Conservation (phyloP, 2,329 filamentous ascomycete genomes). For the Byssoonygena ceratinophila region DNA sequence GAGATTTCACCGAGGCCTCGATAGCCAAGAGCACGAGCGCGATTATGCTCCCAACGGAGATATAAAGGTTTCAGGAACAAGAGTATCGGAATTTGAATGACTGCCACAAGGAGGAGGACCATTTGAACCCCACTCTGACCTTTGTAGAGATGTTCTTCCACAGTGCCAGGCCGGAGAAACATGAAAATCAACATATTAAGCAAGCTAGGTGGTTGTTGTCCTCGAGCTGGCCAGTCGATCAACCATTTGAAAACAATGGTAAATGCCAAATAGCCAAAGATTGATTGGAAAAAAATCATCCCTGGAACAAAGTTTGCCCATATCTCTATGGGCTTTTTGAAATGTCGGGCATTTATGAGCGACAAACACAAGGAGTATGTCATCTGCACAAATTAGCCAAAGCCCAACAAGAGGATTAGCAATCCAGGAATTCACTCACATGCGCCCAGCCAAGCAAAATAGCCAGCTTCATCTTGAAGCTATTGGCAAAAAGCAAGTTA, state of each 20-base stretch:
- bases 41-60: constrained; percentile 87
- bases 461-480: constrained; percentile 99
- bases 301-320: constrained; percentile 96
- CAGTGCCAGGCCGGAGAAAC: constrained; percentile 78
- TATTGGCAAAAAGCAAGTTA: constrained; percentile 90
- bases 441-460: constrained; percentile 95
- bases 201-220: constrained; percentile 65
- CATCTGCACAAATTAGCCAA: constrained; percentile 48
- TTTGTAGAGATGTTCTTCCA: constrained; percentile 59
- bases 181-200: constrained; percentile 99
- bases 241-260: constrained; percentile 97
- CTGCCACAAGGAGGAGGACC: constrained; percentile 66
- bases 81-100: constrained; percentile 77
- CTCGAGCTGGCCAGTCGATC: constrained; percentile 66
- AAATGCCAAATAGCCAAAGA: constrained; percentile 91
- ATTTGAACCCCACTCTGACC: constrained; percentile 70
- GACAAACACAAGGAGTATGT: constrained; percentile 93
- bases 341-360: constrained; percentile 86
- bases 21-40: constrained; percentile 76
- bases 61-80: constrained; percentile 95
- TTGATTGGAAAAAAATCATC: constrained; percentile 99
- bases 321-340: constrained; percentile 89
- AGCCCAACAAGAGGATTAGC: neutral
- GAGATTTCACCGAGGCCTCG: constrained; percentile 83
- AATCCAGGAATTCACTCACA: constrained; percentile 33